Conservation (phyloP, 768 basidiomycete species). For the Calvatia gigantea region DNA sequence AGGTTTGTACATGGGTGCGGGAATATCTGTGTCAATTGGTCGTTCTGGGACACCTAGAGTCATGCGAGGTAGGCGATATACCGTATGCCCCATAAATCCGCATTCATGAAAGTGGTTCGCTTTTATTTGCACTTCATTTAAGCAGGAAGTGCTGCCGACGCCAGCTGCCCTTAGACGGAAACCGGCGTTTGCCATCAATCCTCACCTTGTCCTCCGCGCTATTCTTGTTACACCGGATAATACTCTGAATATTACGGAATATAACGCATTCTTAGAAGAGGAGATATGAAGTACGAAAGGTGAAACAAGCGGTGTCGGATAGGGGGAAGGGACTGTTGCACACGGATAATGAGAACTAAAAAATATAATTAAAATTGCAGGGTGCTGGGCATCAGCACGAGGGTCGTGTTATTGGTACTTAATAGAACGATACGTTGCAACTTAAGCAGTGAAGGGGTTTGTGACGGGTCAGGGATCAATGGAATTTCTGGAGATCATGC, state of each 20-base stretch:
- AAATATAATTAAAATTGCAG: too few relatives aligned
- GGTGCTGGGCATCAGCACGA: slow-evolving; percentile 1
- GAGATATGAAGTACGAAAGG: slow-evolving; percentile 3
- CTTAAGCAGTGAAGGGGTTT: neutral
- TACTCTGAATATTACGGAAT: slow-evolving; percentile 46
- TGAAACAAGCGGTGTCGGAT: neutral
- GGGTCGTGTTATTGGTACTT: neutral
- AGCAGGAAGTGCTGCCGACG: slow-evolving; percentile 35
- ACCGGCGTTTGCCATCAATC: slow-evolving; percentile 36
- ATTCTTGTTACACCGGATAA: slow-evolving; percentile 43
- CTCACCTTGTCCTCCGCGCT: slow-evolving; percentile 49
- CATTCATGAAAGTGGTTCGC: neutral
- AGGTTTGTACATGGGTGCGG: slow-evolving; percentile 42
- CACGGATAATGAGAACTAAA: neutral
- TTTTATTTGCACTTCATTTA: slow-evolving; percentile 9
- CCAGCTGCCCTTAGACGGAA: slow-evolving; percentile 40
- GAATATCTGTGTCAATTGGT: slow-evolving; percentile 50
- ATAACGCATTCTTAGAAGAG: slow-evolving; percentile 31
- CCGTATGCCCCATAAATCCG: neutral
- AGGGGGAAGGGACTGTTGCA: slow-evolving; percentile 6
- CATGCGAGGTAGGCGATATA: slow-evolving; percentile 34
- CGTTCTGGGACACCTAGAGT: slow-evolving; percentile 59
- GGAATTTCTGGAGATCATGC: neutral
- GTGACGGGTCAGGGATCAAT: neutral
- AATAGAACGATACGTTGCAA: neutral